Evolutionary conservation across 805 yeast genomes (phyloP).

Genomic region (Candida nanaspora): DNA sequence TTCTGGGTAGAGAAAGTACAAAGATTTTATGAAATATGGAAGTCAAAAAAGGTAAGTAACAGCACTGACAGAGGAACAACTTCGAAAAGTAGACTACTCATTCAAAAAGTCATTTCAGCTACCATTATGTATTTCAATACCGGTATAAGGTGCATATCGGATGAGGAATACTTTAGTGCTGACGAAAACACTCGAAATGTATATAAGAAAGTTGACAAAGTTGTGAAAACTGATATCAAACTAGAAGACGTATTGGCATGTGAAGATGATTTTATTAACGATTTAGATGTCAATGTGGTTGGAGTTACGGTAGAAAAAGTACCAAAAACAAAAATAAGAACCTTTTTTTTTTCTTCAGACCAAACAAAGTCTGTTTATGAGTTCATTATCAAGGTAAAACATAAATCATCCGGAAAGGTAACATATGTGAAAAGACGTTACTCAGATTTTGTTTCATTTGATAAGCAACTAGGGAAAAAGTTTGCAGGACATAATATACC

Average conservation of each 20-base stretch:
- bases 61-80: slow-evolving; percentile 69
- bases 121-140: slow-evolving; percentile 68
- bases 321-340: slow-evolving; percentile 10
- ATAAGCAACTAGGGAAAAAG: slow-evolving; percentile 38
- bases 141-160: slow-evolving; percentile 57
- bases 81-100: slow-evolving; percentile 62
- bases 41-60: slow-evolving; percentile 61
- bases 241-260: slow-evolving; percentile 17
- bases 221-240: slow-evolving; percentile 7
- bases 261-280: slow-evolving; percentile 39
- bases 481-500: slow-evolving; percentile 65
- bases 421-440: slow-evolving; percentile 57
- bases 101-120: slow-evolving; percentile 53
- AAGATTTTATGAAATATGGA: slow-evolving; percentile 73
- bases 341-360: background rate
- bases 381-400: slow-evolving; percentile 43
- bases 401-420: slow-evolving; percentile 23
- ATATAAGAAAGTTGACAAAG: slow-evolving; percentile 30
- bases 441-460: slow-evolving; percentile 57
- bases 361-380: slow-evolving; percentile 24
- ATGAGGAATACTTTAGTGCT: slow-evolving; percentile 38
- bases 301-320: slow-evolving; percentile 46
- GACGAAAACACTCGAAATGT: slow-evolving; percentile 29
- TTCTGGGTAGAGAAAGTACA: slow-evolving; percentile 82
- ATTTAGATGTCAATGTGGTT: slow-evolving; percentile 56